Evolutionary conservation across 2,329 filamentous ascomycete species (phyloP), one percentile per base, ranked within the genome.

Genomic region (Cordyceps farinosa): DNA sequence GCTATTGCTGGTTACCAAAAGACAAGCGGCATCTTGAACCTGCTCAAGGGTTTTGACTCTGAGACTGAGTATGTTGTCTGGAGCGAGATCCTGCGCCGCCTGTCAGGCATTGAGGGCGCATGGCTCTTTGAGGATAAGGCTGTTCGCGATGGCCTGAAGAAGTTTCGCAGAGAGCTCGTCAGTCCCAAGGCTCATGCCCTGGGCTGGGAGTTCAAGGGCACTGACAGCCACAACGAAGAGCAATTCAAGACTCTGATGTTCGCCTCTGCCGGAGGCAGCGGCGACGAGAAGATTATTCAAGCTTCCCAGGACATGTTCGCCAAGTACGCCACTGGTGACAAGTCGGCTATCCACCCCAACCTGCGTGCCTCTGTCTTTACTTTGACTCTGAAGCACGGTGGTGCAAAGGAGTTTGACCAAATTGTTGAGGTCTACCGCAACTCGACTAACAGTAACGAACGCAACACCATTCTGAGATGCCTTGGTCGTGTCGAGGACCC

Each of bases 241-340:
- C 93, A 97, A 74, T 96, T 97, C 84, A 98, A 98, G 82, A 88
- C 87, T 15, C 85, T 97, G 73, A 84, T 97, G 74, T 98, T 98
- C 73, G 90, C 90, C 65, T 86, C 84, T 68, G 92, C 94, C 57
- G 94, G 93, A 64, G 80, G 91, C 68, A 84, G 88, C 52, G 92
- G 92, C 40, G 94, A 98, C 70, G 80, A 92, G 70, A 81, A 84
- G 68, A 86, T 97, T 65, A 86, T 94, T 72, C 83, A 87, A 56
- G 91, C 92, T 8, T 90, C 92, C 8, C 90, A 92, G 77, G 90
- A 93, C 34, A 96, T 97, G 90, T 97, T 97, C 74, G 82, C 84
- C 72, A 92, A 91, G 75, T 97, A 92, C 75, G 86, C 89, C 70
- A 83, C 80, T 30, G 94, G 94, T 34, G 91, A 98, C 73, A 84